Conservation (phyloP, 345 rosid genomes). For the Citrus medica region DNA sequence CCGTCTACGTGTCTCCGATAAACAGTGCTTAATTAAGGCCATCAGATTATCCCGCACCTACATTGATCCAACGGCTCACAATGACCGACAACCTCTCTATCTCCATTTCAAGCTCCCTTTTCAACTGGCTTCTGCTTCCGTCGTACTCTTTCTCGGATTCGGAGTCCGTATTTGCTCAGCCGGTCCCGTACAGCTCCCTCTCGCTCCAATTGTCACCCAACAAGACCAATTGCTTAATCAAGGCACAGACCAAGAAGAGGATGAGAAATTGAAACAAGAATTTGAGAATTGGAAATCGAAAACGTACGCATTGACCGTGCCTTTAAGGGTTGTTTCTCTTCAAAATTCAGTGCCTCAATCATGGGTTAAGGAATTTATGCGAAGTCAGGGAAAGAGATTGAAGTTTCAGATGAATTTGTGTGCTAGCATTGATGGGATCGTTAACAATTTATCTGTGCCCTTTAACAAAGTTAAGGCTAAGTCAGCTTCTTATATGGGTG, state of each 20-base stretch:
- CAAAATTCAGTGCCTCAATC: slow-evolving; percentile 84
- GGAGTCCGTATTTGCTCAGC: slow-evolving; percentile 39
- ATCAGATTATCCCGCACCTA: too few relatives aligned
- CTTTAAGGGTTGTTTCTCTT: slow-evolving; percentile 60
- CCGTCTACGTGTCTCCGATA: too few relatives aligned
- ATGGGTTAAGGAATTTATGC: slow-evolving; percentile 94
- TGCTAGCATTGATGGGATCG: too few relatives aligned
- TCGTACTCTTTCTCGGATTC: slow-evolving; percentile 31
- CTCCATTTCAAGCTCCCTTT: too few relatives aligned
- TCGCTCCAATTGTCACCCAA: not conserved
- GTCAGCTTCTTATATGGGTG: too few relatives aligned
- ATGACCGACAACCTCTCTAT: not conserved
- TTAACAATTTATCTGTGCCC: too few relatives aligned
- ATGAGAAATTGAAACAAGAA: slow-evolving; percentile 44
- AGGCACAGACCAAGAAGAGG: slow-evolving; percentile 19
- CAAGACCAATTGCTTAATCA: not conserved
- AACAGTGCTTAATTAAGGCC: too few relatives aligned
- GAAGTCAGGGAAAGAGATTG: too few relatives aligned
- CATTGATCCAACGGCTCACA: not conserved
- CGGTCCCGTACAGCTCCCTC: slow-evolving; percentile 29
- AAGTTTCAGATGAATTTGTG: too few relatives aligned
- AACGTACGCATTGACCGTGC: slow-evolving; percentile 65
- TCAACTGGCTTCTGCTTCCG: too few relatives aligned
- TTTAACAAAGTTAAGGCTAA: too few relatives aligned
- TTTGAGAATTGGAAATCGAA: slow-evolving; percentile 75